Percentiles rank a stretch among this genome's conserved stretches.
phyloP scores from a whole-genome alignment of 768 basidiomycete species.

The Termitomyces sp. region DNA sequence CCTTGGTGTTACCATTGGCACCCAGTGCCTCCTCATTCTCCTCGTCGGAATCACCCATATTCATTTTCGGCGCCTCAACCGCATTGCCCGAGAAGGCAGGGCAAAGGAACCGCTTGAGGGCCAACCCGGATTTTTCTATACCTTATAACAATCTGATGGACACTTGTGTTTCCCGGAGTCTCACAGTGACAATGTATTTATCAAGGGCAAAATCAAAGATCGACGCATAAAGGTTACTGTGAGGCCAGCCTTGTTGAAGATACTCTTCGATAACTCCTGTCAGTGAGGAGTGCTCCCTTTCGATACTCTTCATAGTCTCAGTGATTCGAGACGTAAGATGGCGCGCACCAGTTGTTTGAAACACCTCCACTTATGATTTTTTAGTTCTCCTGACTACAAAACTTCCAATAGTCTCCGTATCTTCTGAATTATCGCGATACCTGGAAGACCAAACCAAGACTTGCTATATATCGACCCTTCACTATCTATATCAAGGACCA shows the following conservation, averaged over 20 bases:
- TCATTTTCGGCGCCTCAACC: constrained; percentile 32
- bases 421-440: not conserved
- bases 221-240: not conserved
- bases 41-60: constrained; percentile 26
- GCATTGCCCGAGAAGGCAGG: constrained; percentile 26
- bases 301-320: too few relatives aligned
- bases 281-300: too few relatives aligned
- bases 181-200: not conserved
- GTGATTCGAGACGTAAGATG: too few relatives aligned
- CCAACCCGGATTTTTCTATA: constrained; percentile 31
- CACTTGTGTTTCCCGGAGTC: not conserved
- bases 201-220: not conserved
- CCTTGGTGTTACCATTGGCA: constrained; percentile 33
- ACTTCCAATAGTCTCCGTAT: not conserved
- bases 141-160: constrained; percentile 18
- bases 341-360: too few relatives aligned
- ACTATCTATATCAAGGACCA: too few relatives aligned
- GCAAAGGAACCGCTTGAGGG: constrained; percentile 27
- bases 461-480: not conserved
- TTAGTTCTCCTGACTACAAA: too few relatives aligned
- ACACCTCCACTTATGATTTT: too few relatives aligned
- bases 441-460: not conserved
- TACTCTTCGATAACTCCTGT: not conserved
- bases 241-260: too few relatives aligned
- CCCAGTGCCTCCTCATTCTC: constrained; percentile 32